Evolutionary conservation across 805 yeast genomes (phyloP).

Genomic region (Pichia membranifaciens): DNA sequence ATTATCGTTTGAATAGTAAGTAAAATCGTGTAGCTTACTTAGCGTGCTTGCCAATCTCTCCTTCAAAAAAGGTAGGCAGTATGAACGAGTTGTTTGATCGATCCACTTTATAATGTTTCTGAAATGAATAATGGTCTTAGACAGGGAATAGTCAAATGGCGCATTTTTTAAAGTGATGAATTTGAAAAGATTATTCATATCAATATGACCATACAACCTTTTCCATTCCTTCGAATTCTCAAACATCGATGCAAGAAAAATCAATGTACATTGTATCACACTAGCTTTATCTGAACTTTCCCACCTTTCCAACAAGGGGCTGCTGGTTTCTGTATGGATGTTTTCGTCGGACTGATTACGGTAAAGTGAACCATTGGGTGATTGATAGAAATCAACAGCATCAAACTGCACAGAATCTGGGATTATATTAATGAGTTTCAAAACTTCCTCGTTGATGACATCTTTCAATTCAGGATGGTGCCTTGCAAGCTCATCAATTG

Average conservation of each 20-base stretch:
- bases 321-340: conserved; percentile 37
- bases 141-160: conserved; percentile 56
- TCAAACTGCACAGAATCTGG: conserved; percentile 36
- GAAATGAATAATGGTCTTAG: conserved; percentile 48
- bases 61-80: conserved; percentile 32
- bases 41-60: conserved; percentile 15
- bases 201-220: conserved; percentile 33
- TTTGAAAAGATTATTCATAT: conserved; percentile 41
- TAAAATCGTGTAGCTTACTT: conserved; percentile 21
- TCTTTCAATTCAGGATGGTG: conserved; percentile 76
- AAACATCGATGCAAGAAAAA: conserved; percentile 46
- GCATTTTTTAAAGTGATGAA: conserved; percentile 45
- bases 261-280: conserved; percentile 44
- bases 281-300: conserved; percentile 42
- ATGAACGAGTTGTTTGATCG: conserved; percentile 49
- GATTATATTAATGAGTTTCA: conserved; percentile 38
- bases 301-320: conserved; percentile 43
- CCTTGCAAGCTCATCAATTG: conserved; percentile 74
- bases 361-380: conserved; percentile 36
- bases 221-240: conserved; percentile 48
- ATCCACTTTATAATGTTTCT: conserved; percentile 50
- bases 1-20: conserved; percentile 25
- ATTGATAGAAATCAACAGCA: conserved; percentile 41
- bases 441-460: conserved; percentile 44
- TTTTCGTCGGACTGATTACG: conserved; percentile 36